Percentiles rank a stretch among this genome's conserved stretches.
phyloP scores from a whole-genome alignment of 352 stramenopile species.

The Globisporangium echinulatum region DNA sequence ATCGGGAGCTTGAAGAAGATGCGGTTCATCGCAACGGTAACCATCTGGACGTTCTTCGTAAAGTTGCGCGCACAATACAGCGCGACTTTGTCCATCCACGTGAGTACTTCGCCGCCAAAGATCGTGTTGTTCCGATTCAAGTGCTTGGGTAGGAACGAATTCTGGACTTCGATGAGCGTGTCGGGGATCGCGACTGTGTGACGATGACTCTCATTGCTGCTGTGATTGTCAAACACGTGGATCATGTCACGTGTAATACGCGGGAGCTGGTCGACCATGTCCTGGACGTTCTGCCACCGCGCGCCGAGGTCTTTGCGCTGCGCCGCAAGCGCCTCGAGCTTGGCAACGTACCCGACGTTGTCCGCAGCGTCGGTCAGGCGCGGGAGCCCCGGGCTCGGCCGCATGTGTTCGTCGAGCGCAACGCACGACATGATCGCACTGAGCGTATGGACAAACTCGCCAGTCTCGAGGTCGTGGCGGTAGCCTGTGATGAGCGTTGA shows the following conservation, averaged over 20 bases:
- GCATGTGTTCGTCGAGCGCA: slow-evolving; percentile 58
- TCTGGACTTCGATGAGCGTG: slow-evolving; percentile 68
- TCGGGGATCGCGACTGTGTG: slow-evolving; percentile 47
- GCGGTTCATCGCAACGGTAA: slow-evolving; percentile 21
- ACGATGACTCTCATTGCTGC: slow-evolving; percentile 14
- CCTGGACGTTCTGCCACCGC: slow-evolving; percentile 57
- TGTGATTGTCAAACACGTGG: slow-evolving; percentile 28
- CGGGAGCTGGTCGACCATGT: slow-evolving; percentile 55
- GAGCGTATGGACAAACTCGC: slow-evolving; percentile 60
- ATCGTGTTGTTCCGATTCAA: slow-evolving; percentile 75
- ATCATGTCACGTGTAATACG: slow-evolving; percentile 61
- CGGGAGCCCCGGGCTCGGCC: slow-evolving; percentile 41
- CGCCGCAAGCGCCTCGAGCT: slow-evolving; percentile 45
- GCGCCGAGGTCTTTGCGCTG: slow-evolving; percentile 58
- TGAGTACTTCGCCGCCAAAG: slow-evolving; percentile 53
- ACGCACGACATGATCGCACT: slow-evolving; percentile 72
- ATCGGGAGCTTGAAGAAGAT: slow-evolving; percentile 27
- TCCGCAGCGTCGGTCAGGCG: slow-evolving; percentile 28
- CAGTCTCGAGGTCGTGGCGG: slow-evolving; percentile 56
- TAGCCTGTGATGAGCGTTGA: slow-evolving; percentile 62
- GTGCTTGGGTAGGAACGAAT: slow-evolving; percentile 68
- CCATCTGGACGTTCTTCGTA: slow-evolving; percentile 22
- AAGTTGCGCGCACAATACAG: slow-evolving; percentile 23
- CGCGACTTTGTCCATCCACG: slow-evolving; percentile 20
- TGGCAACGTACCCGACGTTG: slow-evolving; percentile 36